A percentile compares a stretch with the other conserved stretches of the same genome.
These are phyloP conservation scores for Penicillium paxilli DNA, from an alignment of 495 filamentous ascomycete genomes.

Conservation along the genomic window DNA sequence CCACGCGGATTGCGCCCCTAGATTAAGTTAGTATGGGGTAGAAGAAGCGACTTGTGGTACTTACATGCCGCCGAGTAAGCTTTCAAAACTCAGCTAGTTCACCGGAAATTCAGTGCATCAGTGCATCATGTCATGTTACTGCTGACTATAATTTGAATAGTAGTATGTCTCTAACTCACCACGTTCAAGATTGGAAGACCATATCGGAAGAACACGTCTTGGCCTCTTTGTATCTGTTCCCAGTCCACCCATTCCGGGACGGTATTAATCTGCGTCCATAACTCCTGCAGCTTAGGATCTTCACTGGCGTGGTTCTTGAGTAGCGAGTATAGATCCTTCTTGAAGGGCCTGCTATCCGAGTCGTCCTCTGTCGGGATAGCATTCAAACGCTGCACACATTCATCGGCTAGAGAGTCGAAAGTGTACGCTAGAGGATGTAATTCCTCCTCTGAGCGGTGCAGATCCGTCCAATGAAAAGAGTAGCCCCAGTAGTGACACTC, in stretches of 20 bases:
- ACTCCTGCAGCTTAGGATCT: conserved; percentile 55
- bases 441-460: conserved; percentile 64
- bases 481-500: conserved; percentile 60
- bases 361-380: conserved; percentile 44
- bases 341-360: conserved; percentile 23
- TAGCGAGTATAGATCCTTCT: conserved; percentile 61
- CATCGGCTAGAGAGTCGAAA: conserved; percentile 69
- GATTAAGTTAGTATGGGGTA: background rate
- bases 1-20: conserved; percentile 58
- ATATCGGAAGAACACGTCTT: conserved; percentile 70
- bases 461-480: conserved; percentile 66
- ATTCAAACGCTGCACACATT: conserved; percentile 62
- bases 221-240: conserved; percentile 67
- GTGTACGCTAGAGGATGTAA: conserved; percentile 58
- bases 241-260: conserved; percentile 82
- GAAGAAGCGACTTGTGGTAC: background rate
- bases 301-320: conserved; percentile 56
- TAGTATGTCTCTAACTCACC: conserved; percentile 21
- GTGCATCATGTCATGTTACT: background rate
- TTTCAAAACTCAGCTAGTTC: conserved; percentile 38
- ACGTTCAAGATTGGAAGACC: conserved; percentile 60
- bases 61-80: conserved; percentile 43
- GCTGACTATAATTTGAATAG: too few species aligned
- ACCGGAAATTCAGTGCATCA: background rate
- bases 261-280: conserved; percentile 71